Base-by-base conservation (phyloP, 225 moss, liverwort and hornwort genomes). In the Thuidium tamariscinum region DNA sequence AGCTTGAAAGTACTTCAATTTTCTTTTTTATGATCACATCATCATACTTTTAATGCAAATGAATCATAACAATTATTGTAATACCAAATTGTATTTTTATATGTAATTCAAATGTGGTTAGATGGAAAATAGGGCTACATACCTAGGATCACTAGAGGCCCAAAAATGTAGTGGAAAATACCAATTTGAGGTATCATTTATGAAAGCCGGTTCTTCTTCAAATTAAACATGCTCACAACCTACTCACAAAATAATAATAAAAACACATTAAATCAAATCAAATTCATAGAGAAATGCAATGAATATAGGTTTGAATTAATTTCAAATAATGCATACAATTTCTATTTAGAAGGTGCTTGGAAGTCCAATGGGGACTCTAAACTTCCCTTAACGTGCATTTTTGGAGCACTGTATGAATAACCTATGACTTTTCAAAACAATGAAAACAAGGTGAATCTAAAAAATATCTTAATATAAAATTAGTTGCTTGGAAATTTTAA, bases 351-450 rank as follows among this genome's bases (percentile, higher is more conserved):
- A 56, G 18, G 22, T 56, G 11, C 3, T 27, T 16, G 4, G 2
- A 9, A 27, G 9, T 42, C 5, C 0, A 69, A 12, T 41, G 3
- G 9, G 2, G 9, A 9, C 26, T 26, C 9, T 1, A 8, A 5
- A 42, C 4, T 70, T 15, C 15, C 26, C 9, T 14, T 42, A 5
- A 70, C 13, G 3, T 26, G 5, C 9, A 26, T 42, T 23, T 41
- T 15, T 42, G 0, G 9, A 13, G 26, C 2, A 25, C 3, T 1
- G 3, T 26, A 26, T 16, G 5, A 42, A 26, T 42, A 5, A 9
- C 26, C 14, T 26, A 8, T 42, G 16, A 16, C 5, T 70, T 70
- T 26, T 70, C 5, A 69, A 70, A 42, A 41, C 16, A 26, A 70
- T 42, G 26, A 16, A 27, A 42, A 42, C 5, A 26, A 16, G 3